Percentiles rank a stretch among this genome's conserved stretches.
phyloP scores from a whole-genome alignment of 1,284 basidiomycete species.

The Trichosporon ovoides region DNA sequence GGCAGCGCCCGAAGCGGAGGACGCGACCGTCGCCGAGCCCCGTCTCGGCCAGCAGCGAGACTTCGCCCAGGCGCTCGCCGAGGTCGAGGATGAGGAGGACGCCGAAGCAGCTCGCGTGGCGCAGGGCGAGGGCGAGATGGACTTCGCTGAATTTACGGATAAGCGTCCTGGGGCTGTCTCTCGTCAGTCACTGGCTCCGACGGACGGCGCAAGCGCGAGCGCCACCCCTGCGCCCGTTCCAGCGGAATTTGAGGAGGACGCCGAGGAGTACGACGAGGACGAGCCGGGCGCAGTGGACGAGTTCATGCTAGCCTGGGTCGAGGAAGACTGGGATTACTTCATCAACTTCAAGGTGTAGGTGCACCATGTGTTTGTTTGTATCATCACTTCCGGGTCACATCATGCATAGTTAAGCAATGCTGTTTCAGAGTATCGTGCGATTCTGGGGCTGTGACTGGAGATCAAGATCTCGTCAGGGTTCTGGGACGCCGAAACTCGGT shows the following conservation, averaged over 20 bases:
- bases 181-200: conserved; percentile 5
- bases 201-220: conserved; percentile 5
- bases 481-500: no score
- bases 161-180: conserved; percentile 17
- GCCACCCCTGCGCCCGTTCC: conserved; percentile 14
- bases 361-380: not conserved
- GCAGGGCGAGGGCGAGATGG: conserved; percentile 70
- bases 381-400: not conserved
- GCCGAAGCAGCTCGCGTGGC: conserved; percentile 73
- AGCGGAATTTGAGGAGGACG: conserved; percentile 47
- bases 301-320: conserved; percentile 77
- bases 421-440: not conserved
- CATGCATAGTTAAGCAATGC: not conserved
- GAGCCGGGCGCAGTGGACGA: conserved; percentile 58
- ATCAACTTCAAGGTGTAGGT: conserved; percentile 7
- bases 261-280: conserved; percentile 50
- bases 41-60: conserved; percentile 45
- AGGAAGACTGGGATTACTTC: conserved; percentile 72
- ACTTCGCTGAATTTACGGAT: conserved; percentile 67
- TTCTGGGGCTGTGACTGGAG: not conserved
- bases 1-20: conserved; percentile 28
- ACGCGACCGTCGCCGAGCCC: conserved; percentile 31
- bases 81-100: conserved; percentile 85
- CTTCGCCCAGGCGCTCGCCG: conserved; percentile 65
- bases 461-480: not conserved